Percentiles rank a stretch among this genome's conserved stretches.
Conservation (phyloP, 306 rosid species). For the Elaeagnus macrophylla region DNA sequence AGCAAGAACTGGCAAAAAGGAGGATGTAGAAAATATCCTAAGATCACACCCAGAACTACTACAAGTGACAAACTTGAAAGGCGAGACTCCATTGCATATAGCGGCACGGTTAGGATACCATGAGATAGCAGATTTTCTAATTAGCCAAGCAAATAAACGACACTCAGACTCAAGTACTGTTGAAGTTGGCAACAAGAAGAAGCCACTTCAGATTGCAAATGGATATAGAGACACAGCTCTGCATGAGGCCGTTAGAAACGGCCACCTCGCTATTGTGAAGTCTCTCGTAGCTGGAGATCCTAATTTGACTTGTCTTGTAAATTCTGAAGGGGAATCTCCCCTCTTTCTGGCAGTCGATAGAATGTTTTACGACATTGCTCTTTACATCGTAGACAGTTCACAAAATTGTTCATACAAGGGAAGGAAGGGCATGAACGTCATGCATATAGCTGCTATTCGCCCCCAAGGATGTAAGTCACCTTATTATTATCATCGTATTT, state of each 20-base stretch:
- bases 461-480: neutral
- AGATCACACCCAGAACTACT: too few relatives aligned
- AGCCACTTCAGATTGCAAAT: neutral
- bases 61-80: neutral
- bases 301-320: neutral
- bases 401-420: neutral
- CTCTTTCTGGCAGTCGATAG: slow-evolving; percentile 3
- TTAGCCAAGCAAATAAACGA: neutral
- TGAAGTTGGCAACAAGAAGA: neutral
- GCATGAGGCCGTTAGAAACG: slow-evolving; percentile 2
- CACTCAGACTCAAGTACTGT: too few relatives aligned
- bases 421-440: slow-evolving; percentile 8
- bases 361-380: neutral
- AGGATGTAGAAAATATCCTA: neutral
- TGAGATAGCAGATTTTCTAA: neutral
- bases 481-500: too few relatives aligned
- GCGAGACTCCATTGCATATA: slow-evolving; percentile 5
- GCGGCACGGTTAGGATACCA: slow-evolving; percentile 2
- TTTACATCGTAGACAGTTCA: neutral
- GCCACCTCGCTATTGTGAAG: neutral
- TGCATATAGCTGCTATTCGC: slow-evolving; percentile 9
- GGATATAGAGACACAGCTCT: neutral
- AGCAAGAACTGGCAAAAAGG: neutral
- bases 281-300: neutral
- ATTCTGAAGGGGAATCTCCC: neutral